These are phyloP conservation scores for Obba rivulosa DNA, from an alignment of 768 basidiomycete species.

Conservation along the genomic window DNA sequence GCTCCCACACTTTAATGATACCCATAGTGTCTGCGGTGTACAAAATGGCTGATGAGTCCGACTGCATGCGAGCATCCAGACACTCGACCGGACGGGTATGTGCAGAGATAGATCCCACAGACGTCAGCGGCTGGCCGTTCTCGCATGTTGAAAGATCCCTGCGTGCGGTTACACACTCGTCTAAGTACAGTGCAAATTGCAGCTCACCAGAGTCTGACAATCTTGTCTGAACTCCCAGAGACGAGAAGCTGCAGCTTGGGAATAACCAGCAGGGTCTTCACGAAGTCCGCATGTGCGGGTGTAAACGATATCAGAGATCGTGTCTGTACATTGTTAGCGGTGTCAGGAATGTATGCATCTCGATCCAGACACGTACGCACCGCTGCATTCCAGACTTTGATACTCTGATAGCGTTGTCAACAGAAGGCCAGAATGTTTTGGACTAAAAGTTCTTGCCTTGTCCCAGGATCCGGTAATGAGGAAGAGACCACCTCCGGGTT, in stretches of 20 bases:
- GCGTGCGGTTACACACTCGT: neutral
- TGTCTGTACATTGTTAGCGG: constrained; percentile 39
- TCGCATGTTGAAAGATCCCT: constrained; percentile 61
- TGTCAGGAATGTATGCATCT: neutral
- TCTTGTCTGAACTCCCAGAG: constrained; percentile 89
- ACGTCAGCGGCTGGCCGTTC: constrained; percentile 37
- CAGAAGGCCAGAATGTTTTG: constrained; percentile 4
- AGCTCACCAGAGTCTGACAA: constrained; percentile 80
- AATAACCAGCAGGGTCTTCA: constrained; percentile 78
- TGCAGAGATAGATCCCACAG: constrained; percentile 66
- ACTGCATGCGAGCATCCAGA: constrained; percentile 49
- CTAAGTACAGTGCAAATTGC: neutral
- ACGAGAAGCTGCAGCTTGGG: constrained; percentile 62
- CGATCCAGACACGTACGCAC: constrained; percentile 36
- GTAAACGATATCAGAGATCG: constrained; percentile 67
- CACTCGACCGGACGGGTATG: constrained; percentile 89
- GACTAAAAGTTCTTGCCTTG: constrained; percentile 36
- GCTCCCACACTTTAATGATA: constrained; percentile 73
- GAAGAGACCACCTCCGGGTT: constrained; percentile 34
- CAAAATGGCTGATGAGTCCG: constrained; percentile 45
- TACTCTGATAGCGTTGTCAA: constrained; percentile 45
- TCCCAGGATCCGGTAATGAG: constrained; percentile 96
- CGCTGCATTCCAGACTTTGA: constrained; percentile 79
- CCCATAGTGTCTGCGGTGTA: constrained; percentile 95
- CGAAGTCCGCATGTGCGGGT: constrained; percentile 81